Evolutionary conservation across 495 filamentous ascomycete species (phyloP), one percentile per base, ranked within the genome.

Genomic region (Neurospora terricola): DNA sequence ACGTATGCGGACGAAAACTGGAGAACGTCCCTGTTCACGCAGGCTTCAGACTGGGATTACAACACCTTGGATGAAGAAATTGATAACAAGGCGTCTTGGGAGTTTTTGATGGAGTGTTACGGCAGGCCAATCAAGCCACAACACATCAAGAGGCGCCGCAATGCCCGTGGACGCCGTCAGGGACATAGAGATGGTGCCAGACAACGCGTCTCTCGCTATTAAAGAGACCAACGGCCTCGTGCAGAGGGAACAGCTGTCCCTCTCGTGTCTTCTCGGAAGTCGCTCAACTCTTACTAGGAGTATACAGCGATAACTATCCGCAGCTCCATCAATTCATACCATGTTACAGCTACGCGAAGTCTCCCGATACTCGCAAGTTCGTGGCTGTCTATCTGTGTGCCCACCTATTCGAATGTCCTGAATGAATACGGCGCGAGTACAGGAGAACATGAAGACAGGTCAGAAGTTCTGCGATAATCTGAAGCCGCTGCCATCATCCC

Each of bases 21-120:
- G 42, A 3, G 0, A 45, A 45, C 18, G 7, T 10, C 18, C 0
- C 3, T 45, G 18, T 9, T 9, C 42, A 45, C 4, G 0, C 0
- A 45, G 8, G 18, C 42, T 45, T n/a, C 18, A 3, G 42, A 45
- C 42, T 45, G 42, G 42, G 1, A 0, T 21, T 45, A 45, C 42
- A 0, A 1, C 8, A 45, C 16, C 1, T 45, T 45, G 8, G n/a
- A n/a, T 8, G 40, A 2, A 16, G 0, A 18, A 8, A 43, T 43
- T 8, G 40, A 43, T 6, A 1, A 3, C 0, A 0, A 43, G 16
- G 40, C 40, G 16, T n/a, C 16, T 0, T 43, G 40, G 40, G 40
- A 18, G 3, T 9, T 3, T 0, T 0, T 23, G n/a, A 11, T 0
- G n/a, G 4, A 48, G 43, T 2, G 9, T 11, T 4, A 12, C 6